Percentiles rank a stretch among this genome's conserved stretches.
phyloP scores from a whole-genome alignment of 2,329 filamentous ascomycete genomes.

The Botrytis squamosa region DNA sequence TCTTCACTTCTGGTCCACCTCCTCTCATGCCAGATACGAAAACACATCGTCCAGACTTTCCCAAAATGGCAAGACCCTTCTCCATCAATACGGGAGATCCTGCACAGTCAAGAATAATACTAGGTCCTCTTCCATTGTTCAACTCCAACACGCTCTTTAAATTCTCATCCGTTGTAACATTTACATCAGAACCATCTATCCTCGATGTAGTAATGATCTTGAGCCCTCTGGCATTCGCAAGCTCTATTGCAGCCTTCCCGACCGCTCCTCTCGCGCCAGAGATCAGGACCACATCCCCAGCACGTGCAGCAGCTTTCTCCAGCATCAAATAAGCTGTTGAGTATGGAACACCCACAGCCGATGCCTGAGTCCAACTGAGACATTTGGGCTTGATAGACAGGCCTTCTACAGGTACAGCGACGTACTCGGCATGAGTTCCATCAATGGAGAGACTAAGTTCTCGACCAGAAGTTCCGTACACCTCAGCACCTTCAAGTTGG shows the following conservation, averaged over 20 bases:
- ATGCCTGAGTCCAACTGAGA: slow-evolving; percentile 2
- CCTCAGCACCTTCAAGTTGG: not conserved
- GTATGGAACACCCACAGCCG: not conserved
- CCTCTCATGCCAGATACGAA: slow-evolving; percentile 11
- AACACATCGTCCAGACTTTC: not conserved
- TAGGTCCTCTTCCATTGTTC: not conserved
- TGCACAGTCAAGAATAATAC: slow-evolving; percentile 14
- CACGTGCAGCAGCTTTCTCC: not conserved
- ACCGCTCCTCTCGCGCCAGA: not conserved
- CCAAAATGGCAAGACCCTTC: slow-evolving; percentile 7
- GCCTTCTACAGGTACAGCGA: not conserved
- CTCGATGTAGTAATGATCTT: not conserved
- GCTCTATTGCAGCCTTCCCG: not conserved
- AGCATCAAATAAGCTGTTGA: not conserved
- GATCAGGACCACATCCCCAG: not conserved
- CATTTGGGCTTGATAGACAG: not conserved
- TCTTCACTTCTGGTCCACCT: not conserved
- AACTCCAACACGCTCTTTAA: not conserved
- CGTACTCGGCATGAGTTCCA: not conserved
- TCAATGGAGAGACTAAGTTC: not conserved
- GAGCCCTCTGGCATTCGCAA: not conserved
- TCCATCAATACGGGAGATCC: not conserved
- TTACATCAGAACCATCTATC: not conserved
- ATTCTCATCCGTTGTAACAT: not conserved
- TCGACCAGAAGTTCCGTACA: not conserved